Evolutionary conservation across 78 protist species (phyloP).

Genomic region (Acrasis kona): DNA sequence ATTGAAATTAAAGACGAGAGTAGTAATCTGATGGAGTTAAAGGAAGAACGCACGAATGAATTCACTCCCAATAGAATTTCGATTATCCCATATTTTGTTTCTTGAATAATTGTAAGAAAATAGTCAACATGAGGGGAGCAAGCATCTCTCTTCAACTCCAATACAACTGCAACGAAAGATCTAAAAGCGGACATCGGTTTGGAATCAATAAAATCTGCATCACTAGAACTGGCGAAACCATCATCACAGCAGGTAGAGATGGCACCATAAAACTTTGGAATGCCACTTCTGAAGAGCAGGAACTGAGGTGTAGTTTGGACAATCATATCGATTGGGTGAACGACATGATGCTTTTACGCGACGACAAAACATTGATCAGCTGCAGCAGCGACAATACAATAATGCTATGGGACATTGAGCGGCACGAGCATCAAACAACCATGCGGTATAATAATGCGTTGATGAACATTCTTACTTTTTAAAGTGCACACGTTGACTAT

Average conservation of each 20-base stretch:
- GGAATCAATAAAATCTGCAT: no score
- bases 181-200: no score
- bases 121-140: no score
- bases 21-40: no score
- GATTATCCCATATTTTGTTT: no score
- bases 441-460: neutral
- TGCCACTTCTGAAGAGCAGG: neutral
- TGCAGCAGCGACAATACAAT: neutral
- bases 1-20: no score
- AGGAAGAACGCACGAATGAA: no score
- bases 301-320: neutral
- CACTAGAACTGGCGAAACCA: no score
- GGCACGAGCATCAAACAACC: neutral
- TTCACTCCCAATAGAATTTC: no score
- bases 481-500: neutral
- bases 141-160: no score
- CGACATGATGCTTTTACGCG: neutral
- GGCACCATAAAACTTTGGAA: neutral
- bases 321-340: neutral
- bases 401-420: neutral
- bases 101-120: no score
- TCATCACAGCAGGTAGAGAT: conserved; percentile 1
- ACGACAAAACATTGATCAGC: neutral
- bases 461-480: neutral
- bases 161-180: no score